Conservation (phyloP, 257 asterid species). For the Leonotis leonurus region DNA sequence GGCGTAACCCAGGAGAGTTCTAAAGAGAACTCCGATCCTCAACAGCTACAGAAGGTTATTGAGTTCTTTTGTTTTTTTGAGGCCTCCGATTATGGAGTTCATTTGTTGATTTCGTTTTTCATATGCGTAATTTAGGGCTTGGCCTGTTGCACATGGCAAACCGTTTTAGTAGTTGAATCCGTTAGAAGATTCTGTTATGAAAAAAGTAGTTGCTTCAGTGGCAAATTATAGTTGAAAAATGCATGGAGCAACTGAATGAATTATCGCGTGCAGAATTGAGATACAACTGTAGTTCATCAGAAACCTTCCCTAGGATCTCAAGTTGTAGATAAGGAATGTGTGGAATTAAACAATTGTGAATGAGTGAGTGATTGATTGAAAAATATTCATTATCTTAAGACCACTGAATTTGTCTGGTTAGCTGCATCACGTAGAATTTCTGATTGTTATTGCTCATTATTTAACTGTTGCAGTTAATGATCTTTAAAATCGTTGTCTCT, state of each 20-base stretch:
- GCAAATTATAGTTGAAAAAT: too few species aligned
- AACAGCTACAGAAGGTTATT: slow-evolving; percentile 33
- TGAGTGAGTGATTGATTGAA: background rate
- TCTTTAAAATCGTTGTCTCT: background rate
- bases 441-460: background rate
- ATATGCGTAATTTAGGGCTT: slow-evolving; percentile 1
- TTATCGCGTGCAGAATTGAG: too few species aligned
- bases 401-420: background rate
- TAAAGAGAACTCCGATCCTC: slow-evolving; percentile 68
- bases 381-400: background rate
- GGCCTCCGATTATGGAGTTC: background rate
- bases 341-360: background rate
- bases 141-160: too few species aligned
- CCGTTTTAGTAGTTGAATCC: too few species aligned
- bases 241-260: background rate
- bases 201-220: too few species aligned
- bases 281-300: too few species aligned
- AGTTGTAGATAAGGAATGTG: background rate
- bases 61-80: background rate
- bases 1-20: slow-evolving; percentile 39
- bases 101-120: background rate
- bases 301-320: background rate
- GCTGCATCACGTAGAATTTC: background rate
- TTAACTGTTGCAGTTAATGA: background rate
- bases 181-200: too few species aligned